phyloP scores from a whole-genome alignment of 1,284 basidiomycete genomes.

The Sporisorium scitamineum region DNA sequence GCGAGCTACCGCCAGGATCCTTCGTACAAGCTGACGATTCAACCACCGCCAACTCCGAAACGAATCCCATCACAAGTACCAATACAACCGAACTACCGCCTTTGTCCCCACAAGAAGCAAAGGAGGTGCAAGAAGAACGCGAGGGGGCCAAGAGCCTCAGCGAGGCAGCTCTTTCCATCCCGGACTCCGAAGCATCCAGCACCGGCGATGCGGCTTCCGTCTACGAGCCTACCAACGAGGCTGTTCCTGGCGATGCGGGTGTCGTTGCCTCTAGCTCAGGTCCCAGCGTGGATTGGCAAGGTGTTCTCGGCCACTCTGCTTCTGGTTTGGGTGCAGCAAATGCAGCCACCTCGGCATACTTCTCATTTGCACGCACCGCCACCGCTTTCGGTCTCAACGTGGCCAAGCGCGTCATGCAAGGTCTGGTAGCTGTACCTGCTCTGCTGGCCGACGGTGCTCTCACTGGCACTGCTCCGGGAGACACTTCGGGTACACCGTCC shows the following conservation, averaged over 20 bases:
- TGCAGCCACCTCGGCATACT: constrained; percentile 58
- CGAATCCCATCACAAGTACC: neutral
- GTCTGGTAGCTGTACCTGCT: constrained; percentile 53
- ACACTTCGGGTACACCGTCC: constrained; percentile 24
- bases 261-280: constrained; percentile 15
- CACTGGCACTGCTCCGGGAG: constrained; percentile 44
- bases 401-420: constrained; percentile 61
- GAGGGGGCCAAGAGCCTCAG: constrained; percentile 40
- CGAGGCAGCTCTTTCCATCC: constrained; percentile 55
- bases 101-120: constrained; percentile 13
- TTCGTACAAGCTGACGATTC: constrained; percentile 12
- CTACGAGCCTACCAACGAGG: constrained; percentile 26
- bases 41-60: neutral
- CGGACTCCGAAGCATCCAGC: constrained; percentile 48
- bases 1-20: constrained; percentile 26
- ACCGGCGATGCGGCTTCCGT: constrained; percentile 14
- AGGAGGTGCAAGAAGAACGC: constrained; percentile 34
- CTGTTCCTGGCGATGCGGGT: constrained; percentile 27
- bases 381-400: constrained; percentile 56
- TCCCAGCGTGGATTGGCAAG: constrained; percentile 38
- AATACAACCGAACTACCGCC: neutral
- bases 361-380: constrained; percentile 50
- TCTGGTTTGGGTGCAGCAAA: constrained; percentile 52
- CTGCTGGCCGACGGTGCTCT: constrained; percentile 54
- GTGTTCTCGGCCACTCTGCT: constrained; percentile 44